Percentiles rank a stretch among this genome's conserved stretches.
phyloP scores from a whole-genome alignment of 1,284 basidiomycete species.

The Crepidotus sp. region DNA sequence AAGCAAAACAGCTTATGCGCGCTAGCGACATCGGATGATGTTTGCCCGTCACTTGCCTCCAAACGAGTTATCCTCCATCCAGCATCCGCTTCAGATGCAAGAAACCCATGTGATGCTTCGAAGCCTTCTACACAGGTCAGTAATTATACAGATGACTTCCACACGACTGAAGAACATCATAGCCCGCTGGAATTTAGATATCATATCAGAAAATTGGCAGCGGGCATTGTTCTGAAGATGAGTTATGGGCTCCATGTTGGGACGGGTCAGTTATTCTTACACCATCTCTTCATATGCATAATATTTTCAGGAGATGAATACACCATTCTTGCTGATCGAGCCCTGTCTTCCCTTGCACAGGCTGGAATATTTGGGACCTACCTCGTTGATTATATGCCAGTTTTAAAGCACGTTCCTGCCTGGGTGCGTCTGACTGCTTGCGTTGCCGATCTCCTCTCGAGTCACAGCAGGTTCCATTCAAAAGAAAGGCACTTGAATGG shows the following conservation, averaged over 20 bases:
- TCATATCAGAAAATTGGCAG: constrained; percentile 29
- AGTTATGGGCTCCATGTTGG: constrained; percentile 31
- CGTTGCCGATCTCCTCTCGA: too few relatives aligned
- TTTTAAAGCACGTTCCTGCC: constrained; percentile 30
- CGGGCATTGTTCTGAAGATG: constrained; percentile 32
- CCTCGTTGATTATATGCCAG: constrained; percentile 32
- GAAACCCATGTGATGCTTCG: constrained; percentile 32
- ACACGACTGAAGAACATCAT: background rate
- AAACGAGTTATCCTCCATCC: constrained; percentile 21
- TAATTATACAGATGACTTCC: background rate
- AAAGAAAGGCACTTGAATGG: constrained; percentile 33
- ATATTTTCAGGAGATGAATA: constrained; percentile 31
- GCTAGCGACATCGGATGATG: constrained; percentile 31
- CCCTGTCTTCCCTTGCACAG: constrained; percentile 26
- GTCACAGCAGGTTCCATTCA: constrained; percentile 33
- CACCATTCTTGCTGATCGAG: constrained; percentile 35
- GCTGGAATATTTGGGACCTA: constrained; percentile 36
- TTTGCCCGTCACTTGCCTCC: constrained; percentile 38
- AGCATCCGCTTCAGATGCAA: constrained; percentile 30
- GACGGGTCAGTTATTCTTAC: constrained; percentile 3
- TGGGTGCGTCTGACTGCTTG: too few relatives aligned
- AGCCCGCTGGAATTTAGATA: constrained; percentile 29
- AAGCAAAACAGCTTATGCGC: background rate
- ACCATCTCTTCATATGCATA: background rate
- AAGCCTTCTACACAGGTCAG: constrained; percentile 24